phyloP scores from a whole-genome alignment of 2,329 filamentous ascomycete genomes.

The Pseudogymnoascus sp. region DNA sequence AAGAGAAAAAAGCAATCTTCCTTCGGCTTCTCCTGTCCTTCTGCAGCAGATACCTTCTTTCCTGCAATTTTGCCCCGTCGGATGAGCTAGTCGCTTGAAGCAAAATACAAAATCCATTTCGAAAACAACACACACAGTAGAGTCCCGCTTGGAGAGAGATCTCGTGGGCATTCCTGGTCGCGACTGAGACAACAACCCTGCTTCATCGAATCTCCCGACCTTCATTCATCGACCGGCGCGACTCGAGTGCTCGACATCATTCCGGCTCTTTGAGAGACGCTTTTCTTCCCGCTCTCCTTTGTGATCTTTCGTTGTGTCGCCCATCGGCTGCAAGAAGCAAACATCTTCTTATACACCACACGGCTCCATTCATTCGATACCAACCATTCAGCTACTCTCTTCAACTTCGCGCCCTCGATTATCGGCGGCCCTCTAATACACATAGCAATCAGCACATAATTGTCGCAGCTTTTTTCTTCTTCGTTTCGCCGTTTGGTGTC shows the following conservation, averaged over 20 bases:
- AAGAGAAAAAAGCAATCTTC: not conserved
- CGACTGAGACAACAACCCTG: not conserved
- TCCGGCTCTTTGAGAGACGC: constrained; percentile 3
- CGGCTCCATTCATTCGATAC: not conserved
- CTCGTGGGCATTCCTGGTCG: not conserved
- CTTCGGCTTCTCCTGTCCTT: not conserved
- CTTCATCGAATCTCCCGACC: not conserved
- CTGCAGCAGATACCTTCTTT: not conserved
- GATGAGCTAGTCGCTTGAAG: not conserved
- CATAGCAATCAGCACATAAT: constrained; percentile 5
- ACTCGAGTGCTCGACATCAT: constrained; percentile 1
- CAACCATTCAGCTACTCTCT: not conserved
- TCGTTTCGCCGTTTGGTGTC: not conserved
- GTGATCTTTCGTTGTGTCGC: constrained; percentile 2
- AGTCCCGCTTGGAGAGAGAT: not conserved
- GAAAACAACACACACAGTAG: not conserved
- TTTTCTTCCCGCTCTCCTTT: not conserved
- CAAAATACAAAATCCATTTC: not conserved
- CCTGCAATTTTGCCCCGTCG: not conserved
- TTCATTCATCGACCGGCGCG: constrained; percentile 4
- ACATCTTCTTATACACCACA: not conserved
- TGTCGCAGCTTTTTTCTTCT: not conserved
- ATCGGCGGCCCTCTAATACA: not conserved
- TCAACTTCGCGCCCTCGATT: not conserved
- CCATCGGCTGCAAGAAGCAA: not conserved